Evolutionary conservation across 1,284 basidiomycete species (phyloP).

Genomic region (Chalciporus sp.): DNA sequence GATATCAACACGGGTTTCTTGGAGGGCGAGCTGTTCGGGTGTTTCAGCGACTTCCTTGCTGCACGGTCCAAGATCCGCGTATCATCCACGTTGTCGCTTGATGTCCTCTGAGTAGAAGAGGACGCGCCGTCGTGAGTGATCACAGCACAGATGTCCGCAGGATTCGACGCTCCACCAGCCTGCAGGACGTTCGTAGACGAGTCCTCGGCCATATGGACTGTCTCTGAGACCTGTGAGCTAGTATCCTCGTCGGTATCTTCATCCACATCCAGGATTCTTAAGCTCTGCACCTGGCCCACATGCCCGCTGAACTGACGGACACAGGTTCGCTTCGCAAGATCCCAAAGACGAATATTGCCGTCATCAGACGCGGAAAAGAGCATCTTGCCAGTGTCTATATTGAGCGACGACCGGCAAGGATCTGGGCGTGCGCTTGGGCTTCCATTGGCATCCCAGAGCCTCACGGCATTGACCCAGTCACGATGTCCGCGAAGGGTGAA

Average conservation of each 20-base stretch:
- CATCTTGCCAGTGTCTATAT: conserved; percentile 85
- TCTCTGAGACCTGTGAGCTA: conserved; percentile 4
- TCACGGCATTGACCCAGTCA: conserved; percentile 97
- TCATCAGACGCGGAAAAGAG: conserved; percentile 98
- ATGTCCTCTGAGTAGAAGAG: not conserved
- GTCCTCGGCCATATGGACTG: conserved; percentile 19
- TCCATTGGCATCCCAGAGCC: conserved; percentile 84
- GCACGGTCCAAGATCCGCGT: conserved; percentile 7
- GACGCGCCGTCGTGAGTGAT: conserved; percentile 28
- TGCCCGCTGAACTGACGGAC: conserved; percentile 88
- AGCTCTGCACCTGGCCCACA: conserved; percentile 92
- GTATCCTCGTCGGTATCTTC: conserved; percentile 44
- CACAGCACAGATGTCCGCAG: conserved; percentile 31
- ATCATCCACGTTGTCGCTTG: conserved; percentile 19
- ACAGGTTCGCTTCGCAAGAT: conserved; percentile 80
- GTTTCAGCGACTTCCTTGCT: not conserved
- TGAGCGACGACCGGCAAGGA: conserved; percentile 34
- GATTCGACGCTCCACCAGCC: conserved; percentile 11
- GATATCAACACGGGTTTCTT: conserved; percentile 81
- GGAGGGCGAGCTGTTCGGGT: not conserved
- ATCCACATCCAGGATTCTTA: conserved; percentile 76
- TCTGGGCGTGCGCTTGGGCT: conserved; percentile 42
- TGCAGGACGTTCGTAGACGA: conserved; percentile 19
- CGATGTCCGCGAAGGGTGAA: conserved; percentile 92
- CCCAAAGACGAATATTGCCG: conserved; percentile 93